A percentile compares a stretch with the other conserved stretches of the same genome.
phyloP scores from a whole-genome alignment of 345 rosid species.

The Populus nigra region DNA sequence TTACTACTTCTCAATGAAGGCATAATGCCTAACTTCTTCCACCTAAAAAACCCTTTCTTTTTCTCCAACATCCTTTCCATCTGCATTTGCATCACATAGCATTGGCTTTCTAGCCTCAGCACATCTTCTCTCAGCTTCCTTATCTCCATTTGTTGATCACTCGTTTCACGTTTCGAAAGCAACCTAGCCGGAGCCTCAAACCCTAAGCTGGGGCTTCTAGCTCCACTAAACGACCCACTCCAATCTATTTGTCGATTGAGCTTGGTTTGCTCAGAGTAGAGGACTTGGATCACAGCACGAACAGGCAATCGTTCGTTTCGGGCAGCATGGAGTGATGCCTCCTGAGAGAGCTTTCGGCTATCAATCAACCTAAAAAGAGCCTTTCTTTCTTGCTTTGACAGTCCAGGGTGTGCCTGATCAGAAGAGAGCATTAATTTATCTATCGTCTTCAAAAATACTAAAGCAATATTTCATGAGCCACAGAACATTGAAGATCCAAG shows the following conservation, averaged over 20 bases:
- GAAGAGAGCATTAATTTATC: background rate
- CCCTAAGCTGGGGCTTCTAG: constrained; percentile 46
- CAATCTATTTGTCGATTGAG: constrained; percentile 54
- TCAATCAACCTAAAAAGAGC: constrained; percentile 64
- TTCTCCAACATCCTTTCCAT: constrained; percentile 64
- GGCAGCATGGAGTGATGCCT: constrained; percentile 79
- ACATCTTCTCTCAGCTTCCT: constrained; percentile 65
- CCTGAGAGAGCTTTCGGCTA: constrained; percentile 61
- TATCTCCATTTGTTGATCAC: constrained; percentile 58
- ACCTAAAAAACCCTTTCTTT: constrained; percentile 70
- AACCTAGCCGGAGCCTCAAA: constrained; percentile 48
- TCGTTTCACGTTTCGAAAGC: constrained; percentile 65
- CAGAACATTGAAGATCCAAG: too few species aligned
- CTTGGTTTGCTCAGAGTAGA: constrained; percentile 71
- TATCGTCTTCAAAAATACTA: background rate
- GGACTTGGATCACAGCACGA: constrained; percentile 72
- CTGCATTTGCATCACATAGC: constrained; percentile 51
- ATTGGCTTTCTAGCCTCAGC: constrained; percentile 56
- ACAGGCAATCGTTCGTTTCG: constrained; percentile 84
- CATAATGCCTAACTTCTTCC: constrained; percentile 63
- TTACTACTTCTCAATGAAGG: constrained; percentile 38
- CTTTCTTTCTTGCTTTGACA: constrained; percentile 74
- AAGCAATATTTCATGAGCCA: background rate
- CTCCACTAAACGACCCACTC: constrained; percentile 58
- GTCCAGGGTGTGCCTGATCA: constrained; percentile 62